Evolutionary conservation across 2,329 filamentous ascomycete genomes (phyloP), one percentile per base, ranked within the genome.

Genomic region (Cadophora sp.): DNA sequence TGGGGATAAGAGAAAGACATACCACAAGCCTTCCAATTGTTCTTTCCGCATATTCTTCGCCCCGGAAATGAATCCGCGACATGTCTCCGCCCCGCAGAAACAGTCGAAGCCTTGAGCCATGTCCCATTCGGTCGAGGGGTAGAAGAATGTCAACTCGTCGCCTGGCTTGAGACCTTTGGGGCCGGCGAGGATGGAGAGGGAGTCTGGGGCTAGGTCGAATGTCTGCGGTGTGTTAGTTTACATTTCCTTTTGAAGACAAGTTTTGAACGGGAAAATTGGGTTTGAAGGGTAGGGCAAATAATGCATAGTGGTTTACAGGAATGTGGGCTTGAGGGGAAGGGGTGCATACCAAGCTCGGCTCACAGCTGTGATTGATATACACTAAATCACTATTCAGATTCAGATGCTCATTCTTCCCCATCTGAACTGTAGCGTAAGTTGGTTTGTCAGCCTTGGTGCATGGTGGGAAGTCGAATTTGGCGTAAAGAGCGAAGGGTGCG

Each of bases 81-180:
- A 93, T 22, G 80, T 79, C 0, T 80, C 71, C 4, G 81, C 82
- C 68, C 83, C 82, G 76, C 90, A 93, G 67, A 85, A 80, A 76
- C 90, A 93, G 67, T 85, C 79, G 75, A 93, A 93, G 4, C 88
- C 84, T 80, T 92, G 90, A 39, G 87, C 87, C 90, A 93, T 92
- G 74, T 82, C 74, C 89, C 89, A 93, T 79, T 93, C 90, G 1
- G 89, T 92, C 63, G 88, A 91, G 4, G 90, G 89, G 73, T 93
- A 93, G 79, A 92, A 93, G 80, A 92, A 93, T 76, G 87, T 88
- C 56, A 89, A 80, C 75, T 89, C 87, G 67, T 89, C 84, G 59
- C 85, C 86, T 4, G 79, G 75, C 62, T 79, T 75, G 62, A 89
- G 81, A 41, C 87, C 86, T 63, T 82, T 82, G 24, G 84, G 84